A percentile compares a stretch with the other conserved stretches of the same genome.
Evolutionary conservation across 164 flowering plant species (phyloP).

Genomic region (Chloranthus sessilifolius): DNA sequence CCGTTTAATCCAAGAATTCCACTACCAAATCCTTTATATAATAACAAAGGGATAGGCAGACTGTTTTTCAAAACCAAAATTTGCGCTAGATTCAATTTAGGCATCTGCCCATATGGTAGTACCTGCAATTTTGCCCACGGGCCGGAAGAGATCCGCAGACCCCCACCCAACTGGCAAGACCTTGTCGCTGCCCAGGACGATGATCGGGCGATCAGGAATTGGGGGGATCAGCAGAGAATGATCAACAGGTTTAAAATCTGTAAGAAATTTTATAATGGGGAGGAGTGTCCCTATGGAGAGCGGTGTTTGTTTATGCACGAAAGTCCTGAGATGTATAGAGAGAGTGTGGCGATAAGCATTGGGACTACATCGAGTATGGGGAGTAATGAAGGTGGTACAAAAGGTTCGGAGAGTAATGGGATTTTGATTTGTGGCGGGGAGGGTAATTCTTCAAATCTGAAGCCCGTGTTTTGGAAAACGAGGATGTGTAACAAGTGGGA

Average conservation of each 20-base stretch:
- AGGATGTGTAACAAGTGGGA: constrained; percentile 72
- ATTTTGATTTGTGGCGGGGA: constrained; percentile 20
- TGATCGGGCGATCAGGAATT: constrained; percentile 32
- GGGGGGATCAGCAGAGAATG: constrained; percentile 65
- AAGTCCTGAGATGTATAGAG: constrained; percentile 53
- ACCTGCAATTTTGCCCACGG: constrained; percentile 91
- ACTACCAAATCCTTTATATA: constrained; percentile 22
- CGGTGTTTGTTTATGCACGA: constrained; percentile 81
- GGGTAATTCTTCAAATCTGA: constrained; percentile 22
- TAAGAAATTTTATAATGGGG: constrained; percentile 77
- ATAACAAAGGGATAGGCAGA: constrained; percentile 38
- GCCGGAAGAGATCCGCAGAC: constrained; percentile 57
- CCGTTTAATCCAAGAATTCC: constrained; percentile 22
- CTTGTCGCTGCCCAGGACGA: constrained; percentile 47
- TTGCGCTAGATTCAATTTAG: constrained; percentile 55
- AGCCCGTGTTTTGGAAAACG: constrained; percentile 69
- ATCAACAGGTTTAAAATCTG: constrained; percentile 68
- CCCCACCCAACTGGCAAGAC: constrained; percentile 88
- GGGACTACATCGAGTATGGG: constrained; percentile 25
- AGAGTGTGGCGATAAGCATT: constrained; percentile 59
- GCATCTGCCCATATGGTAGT: constrained; percentile 61
- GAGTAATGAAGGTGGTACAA: constrained; percentile 22
- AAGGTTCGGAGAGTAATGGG: constrained; percentile 26
- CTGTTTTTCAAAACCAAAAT: constrained; percentile 78
- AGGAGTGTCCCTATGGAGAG: constrained; percentile 84